Evolutionary conservation across 257 asterid species (phyloP).

Genomic region (Solanum verrucosum): DNA sequence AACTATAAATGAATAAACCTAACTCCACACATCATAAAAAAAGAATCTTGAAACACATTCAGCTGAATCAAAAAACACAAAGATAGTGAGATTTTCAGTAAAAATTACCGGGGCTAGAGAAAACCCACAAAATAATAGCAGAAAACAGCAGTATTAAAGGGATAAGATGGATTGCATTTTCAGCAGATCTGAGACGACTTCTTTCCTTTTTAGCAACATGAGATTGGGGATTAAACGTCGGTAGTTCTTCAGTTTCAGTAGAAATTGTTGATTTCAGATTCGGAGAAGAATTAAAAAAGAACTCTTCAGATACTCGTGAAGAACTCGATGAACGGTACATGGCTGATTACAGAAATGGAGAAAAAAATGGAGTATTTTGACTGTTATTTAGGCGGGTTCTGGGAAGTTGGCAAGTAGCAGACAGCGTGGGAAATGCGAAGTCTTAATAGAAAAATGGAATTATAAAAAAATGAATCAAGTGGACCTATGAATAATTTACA

Average conservation of each 20-base stretch:
- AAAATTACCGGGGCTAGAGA: conserved; percentile 48
- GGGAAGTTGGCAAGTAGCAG: neutral
- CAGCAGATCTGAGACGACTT: conserved; percentile 60
- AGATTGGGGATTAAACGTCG: conserved; percentile 43
- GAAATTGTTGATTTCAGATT: conserved; percentile 8
- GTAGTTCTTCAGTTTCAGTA: conserved; percentile 21
- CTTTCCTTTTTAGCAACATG: conserved; percentile 49
- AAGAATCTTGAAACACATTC: neutral
- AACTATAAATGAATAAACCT: neutral
- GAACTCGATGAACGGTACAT: conserved; percentile 63
- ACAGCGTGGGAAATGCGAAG: neutral
- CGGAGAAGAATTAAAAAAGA: conserved; percentile 20
- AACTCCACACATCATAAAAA: neutral
- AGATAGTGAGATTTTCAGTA: neutral
- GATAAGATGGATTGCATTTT: conserved; percentile 58
- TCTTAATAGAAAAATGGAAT: neutral
- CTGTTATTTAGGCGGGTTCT: conserved; percentile 5
- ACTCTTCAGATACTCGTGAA: conserved; percentile 58
- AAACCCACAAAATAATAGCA: conserved; percentile 53
- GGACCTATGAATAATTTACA: neutral
- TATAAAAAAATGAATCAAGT: neutral
- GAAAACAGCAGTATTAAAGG: conserved; percentile 54
- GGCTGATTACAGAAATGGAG: neutral
- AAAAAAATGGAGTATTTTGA: neutral
- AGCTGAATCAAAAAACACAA: neutral